Conservation (phyloP, 352 stramenopile genomes). For the Pilasporangium apinafurcum region DNA sequence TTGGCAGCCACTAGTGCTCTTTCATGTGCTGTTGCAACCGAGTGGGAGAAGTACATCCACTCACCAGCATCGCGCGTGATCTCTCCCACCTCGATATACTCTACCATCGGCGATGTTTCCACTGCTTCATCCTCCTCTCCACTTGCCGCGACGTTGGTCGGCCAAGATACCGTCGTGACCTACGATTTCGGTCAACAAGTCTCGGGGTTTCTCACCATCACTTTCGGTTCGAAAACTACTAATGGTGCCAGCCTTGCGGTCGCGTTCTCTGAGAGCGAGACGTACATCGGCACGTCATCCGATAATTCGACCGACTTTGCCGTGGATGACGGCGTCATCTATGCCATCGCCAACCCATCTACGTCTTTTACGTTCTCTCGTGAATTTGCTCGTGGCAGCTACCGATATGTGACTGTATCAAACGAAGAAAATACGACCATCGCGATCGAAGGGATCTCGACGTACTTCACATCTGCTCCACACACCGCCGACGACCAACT, state of each 20-base stretch:
- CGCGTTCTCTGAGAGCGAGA: constrained; percentile 22
- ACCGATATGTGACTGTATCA: constrained; percentile 25
- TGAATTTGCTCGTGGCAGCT: constrained; percentile 22
- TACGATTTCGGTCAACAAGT: constrained; percentile 33
- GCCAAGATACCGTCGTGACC: constrained; percentile 22
- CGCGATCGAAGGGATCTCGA: constrained; percentile 17
- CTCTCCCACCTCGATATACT: constrained; percentile 8
- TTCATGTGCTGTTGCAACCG: no score
- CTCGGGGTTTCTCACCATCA: constrained; percentile 16
- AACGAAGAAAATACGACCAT: constrained; percentile 7
- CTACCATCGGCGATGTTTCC: constrained; percentile 5
- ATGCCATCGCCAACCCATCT: constrained; percentile 13
- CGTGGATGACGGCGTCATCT: constrained; percentile 28
- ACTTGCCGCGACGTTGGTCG: constrained; percentile 13
- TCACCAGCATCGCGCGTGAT: constrained; percentile 12
- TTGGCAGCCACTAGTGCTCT: no score
- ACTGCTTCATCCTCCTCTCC: constrained; percentile 2
- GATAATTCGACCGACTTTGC: constrained; percentile 26
- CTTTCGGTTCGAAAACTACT: constrained; percentile 15
- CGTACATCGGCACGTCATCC: constrained; percentile 24
- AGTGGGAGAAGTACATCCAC: constrained; percentile 17
- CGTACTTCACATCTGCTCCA: constrained; percentile 23
- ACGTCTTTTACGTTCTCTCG: constrained; percentile 25
- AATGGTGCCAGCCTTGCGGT: constrained; percentile 12
- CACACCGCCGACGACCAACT: constrained; percentile 14